Base-by-base conservation (phyloP, 108 stramenopile genomes). In the Cylindrotheca fusiformis region DNA sequence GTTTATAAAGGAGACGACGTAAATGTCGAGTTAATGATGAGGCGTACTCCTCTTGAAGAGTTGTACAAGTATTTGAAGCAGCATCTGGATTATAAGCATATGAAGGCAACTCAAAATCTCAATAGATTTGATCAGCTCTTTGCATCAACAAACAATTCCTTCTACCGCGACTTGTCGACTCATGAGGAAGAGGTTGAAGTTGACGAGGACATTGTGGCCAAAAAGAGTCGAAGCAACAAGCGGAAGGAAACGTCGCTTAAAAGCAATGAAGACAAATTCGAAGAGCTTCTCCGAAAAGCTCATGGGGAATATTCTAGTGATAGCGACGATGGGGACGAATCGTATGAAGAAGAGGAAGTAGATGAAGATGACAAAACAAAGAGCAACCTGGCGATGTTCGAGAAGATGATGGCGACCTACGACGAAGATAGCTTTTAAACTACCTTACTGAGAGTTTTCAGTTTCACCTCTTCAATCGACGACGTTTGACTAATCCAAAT, bases 51-150 rank as follows among this genome's bases (percentile, higher is more conserved):
- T 8, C 27, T 68, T 21, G 19, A 47, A 2, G 57, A 65, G 49
- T 54, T 72, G 32, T 72, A 58, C 49, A 58, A 53, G 45, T 58
- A 65, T 72, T 33, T 72, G 49, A 65, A 59, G 25, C 63, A 59
- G 21, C 67, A 68, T 44, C 59, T 57, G 4, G 48, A 50, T 3
- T 68, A 59, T 26, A 58, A 68, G 50, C 36, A 41, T 10, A 41
- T 41, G 36, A 51, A 41, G 36, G 14, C 36, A 6, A 41, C 6
- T 41, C 14, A 6, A 14, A 41, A 41, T 41, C 36, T 41, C 10
- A 41, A 41, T 41, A 41, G 14, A 14, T 41, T 41, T 41, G 36
- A 41, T 41, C 6, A 41, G 14, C 6, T 41, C 10, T 41, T 41
- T 41, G 36, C 10, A 41, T 6, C 36, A 41, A 10, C 36, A 41